These are phyloP conservation scores for Leptomonas pyrrhocoris DNA, from an alignment of 208 protist genomes.

Conservation along the genomic window DNA sequence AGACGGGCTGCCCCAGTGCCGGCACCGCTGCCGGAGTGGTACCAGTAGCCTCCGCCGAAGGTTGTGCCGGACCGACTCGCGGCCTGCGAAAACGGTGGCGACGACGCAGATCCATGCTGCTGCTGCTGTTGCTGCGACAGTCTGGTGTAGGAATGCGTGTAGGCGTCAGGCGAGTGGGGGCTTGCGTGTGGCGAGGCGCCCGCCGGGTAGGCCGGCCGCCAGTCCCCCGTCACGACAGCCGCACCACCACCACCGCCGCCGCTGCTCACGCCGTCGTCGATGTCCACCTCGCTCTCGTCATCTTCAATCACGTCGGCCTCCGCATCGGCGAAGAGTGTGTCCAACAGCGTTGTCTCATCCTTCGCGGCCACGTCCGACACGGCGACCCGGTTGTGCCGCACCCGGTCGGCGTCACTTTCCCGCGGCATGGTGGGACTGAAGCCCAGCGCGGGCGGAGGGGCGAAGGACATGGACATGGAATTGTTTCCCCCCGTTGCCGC, in stretches of 20 bases:
- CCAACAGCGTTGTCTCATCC: conserved; percentile 46
- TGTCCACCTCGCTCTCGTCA: conserved; percentile 37
- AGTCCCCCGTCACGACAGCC: neutral
- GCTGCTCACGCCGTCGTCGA: conserved; percentile 16
- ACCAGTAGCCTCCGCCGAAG: conserved; percentile 39
- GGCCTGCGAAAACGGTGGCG: conserved; percentile 6
- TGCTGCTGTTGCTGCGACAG: conserved; percentile 16
- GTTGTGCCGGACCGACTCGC: conserved; percentile 13
- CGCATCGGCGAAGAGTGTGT: conserved; percentile 49
- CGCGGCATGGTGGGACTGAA: too few species aligned
- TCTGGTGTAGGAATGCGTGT: neutral
- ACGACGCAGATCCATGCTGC: conserved; percentile 8
- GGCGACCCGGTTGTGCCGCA: conserved; percentile 61
- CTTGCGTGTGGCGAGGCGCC: conserved; percentile 10
- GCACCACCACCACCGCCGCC: neutral
- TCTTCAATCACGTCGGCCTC: conserved; percentile 38
- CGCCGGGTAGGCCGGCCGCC: conserved; percentile 14
- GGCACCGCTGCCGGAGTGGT: conserved; percentile 9
- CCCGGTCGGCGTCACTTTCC: conserved; percentile 33
- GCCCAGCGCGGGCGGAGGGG: too few species aligned
- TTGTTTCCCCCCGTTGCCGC: neutral
- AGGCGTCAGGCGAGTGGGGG: neutral
- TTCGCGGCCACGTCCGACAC: conserved; percentile 52
- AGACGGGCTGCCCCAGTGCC: neutral
- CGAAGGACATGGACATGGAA: neutral